These are phyloP conservation scores for Epichloe festucae DNA, from an alignment of 2,329 filamentous ascomycete species.

Conservation along the genomic window DNA sequence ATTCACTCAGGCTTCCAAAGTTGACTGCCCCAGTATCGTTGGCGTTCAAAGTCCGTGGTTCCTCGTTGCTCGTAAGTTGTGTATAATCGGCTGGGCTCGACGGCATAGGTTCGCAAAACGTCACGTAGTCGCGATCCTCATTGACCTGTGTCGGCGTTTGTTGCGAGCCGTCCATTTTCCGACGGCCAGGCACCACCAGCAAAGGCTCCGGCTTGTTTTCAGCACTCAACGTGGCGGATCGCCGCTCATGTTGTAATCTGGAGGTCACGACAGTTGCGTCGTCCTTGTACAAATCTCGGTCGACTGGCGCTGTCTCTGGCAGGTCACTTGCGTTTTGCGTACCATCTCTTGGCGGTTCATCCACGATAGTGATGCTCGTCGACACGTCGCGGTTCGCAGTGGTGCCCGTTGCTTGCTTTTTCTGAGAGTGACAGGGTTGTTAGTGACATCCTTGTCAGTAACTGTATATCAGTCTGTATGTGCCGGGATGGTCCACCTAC, in stretches of 20 bases:
- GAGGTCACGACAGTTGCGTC: neutral
- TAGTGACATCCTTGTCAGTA: constrained; percentile 2
- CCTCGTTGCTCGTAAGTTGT: constrained; percentile 16
- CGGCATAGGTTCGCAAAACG: constrained; percentile 20
- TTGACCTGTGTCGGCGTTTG: constrained; percentile 45
- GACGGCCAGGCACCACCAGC: neutral
- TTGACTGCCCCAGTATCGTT: constrained; percentile 39
- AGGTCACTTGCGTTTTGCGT: constrained; percentile 1
- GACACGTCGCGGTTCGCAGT: constrained; percentile 1
- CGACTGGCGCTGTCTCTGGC: constrained; percentile 1
- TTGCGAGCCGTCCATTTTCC: constrained; percentile 32
- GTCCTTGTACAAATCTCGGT: neutral
- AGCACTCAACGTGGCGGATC: neutral
- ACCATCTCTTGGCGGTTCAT: neutral
- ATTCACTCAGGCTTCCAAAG: constrained; percentile 26
- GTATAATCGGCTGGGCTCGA: constrained; percentile 16
- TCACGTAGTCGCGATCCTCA: constrained; percentile 42
- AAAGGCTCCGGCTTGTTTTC: neutral
- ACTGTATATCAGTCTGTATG: too few species aligned
- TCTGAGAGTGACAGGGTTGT: neutral
- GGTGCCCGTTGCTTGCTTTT: constrained; percentile 5
- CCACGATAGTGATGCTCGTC: neutral
- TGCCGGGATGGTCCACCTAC: neutral
- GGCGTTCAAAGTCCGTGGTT: constrained; percentile 26
- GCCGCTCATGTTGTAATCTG: constrained; percentile 8